Evolutionary conservation across 2,329 filamentous ascomycete genomes (phyloP), one percentile per base, ranked within the genome.

Genomic region (Intubia oerlemansii): DNA sequence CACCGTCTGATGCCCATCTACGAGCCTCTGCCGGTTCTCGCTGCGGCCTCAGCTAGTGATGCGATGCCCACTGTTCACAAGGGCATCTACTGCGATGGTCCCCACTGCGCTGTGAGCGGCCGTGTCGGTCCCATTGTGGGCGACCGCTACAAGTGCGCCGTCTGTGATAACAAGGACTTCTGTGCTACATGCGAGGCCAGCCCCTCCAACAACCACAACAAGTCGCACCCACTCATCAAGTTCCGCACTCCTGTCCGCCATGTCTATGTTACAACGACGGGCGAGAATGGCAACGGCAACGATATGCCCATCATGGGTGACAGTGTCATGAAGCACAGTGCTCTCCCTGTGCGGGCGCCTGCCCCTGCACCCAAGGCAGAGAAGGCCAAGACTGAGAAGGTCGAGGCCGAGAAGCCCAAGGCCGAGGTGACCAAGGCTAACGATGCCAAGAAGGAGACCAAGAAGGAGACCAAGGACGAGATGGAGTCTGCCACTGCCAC

Each of bases 221-320:
- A 71, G 50, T 91, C 84, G n/a, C 88, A 98, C 43, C 88, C 88
- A 17, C 58, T 98, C 41, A 82, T 98, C 58, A 93, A 92, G 57
- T 82, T 98, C 59, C 91, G 81, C 63, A 90, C 79, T 3, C 78
- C 85, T 8, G 75, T 98, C 27, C 77, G 80, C 39, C 75, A 79
- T 40, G 79, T 92, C 20, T 84, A 68, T 36, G 78, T 98, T 29
- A 84, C 71, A 28, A 95, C 85, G 7, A 62, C 76, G 37, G 76
- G 75, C 30, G 80, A 91, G 50, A 70, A 81, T 41, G 64, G 63
- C 34, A 57, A 70, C 39, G 76, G 76, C 28, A 59, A 66, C 34
- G 52, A 51, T 24, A 62, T 77, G 44, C 62, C 65, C n/a, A 48
- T 59, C 21, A 70, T 91, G 62, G 82, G 82, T 30, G 82, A 92